These are phyloP conservation scores for Xylaria sp. DNA, from an alignment of 2,329 filamentous ascomycete species.

Conservation along the genomic window DNA sequence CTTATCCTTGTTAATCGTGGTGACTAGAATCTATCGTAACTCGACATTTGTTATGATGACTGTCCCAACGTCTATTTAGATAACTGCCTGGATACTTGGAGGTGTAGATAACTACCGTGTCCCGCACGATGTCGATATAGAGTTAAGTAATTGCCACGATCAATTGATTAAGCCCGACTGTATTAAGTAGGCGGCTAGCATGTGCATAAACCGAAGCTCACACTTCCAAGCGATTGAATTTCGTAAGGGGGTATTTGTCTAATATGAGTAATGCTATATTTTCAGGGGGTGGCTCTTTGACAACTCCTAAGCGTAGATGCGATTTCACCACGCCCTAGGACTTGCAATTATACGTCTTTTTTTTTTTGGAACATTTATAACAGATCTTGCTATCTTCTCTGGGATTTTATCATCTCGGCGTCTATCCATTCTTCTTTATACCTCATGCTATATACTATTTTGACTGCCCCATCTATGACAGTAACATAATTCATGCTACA, in stretches of 20 bases:
- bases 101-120: neutral
- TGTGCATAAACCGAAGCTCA: neutral
- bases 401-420: neutral
- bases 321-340: too few species aligned
- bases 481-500: neutral
- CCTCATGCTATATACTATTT: neutral
- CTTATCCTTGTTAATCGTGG: neutral
- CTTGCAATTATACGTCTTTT: neutral
- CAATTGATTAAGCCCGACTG: too few species aligned
- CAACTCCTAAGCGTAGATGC: neutral
- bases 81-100: neutral
- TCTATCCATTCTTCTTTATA: neutral
- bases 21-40: neutral
- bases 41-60: neutral
- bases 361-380: neutral
- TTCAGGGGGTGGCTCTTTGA: neutral
- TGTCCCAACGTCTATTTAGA: neutral
- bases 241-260: neutral
- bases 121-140: neutral
- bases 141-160: neutral
- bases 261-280: neutral
- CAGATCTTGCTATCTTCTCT: neutral
- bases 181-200: neutral
- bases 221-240: neutral
- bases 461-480: neutral